Evolutionary conservation across 2,329 filamentous ascomycete species (phyloP), one percentile per base, ranked within the genome.

Genomic region (Calcarisporium arbuscula): DNA sequence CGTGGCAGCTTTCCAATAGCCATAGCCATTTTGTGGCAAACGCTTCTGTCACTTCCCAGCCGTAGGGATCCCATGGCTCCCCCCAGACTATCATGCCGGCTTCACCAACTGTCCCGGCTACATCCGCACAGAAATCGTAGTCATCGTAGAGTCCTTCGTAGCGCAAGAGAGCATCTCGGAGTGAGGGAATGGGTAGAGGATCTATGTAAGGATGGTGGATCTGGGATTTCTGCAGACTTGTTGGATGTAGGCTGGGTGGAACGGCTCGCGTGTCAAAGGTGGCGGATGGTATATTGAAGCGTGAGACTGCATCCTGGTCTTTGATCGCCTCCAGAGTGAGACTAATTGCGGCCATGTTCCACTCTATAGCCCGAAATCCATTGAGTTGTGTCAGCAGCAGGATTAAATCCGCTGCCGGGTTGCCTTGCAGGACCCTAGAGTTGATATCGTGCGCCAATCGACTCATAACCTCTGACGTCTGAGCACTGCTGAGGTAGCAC

Each of bases 21-120:
- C 54, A 55, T 3, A 41, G 49, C 64, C 65, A 74, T 40, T 68
- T 70, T 20, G 51, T 49, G 9, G 64, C 41, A 39, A 74, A 72
- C 0, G 38, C 32, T n/a, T 60, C 55, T 1, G 59, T 68, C 2
- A 64, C 51, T 42, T 74, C 70, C 70, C 68, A 74, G 9, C 57
- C 64, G 0, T 41, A 38, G 4, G 56, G 39, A 35, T 71, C 57
- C 57, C 58, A 68, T 2, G 68, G 57, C 6, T 67, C 62, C 2
- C 66, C 64, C 70, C 68, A 73, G 4, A 72, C 60, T 9, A 72
- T 52, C 2, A 72, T 35, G 3, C 32, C 32, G n/a, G 19, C 26
- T 18, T 35, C 11, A n/a, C 32, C 32, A 15, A 20, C 19, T 5
- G 12, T 17, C 14, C 28, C 32, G 20, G 19, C 18, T 3, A 32